These are phyloP conservation scores for Termitomyces sp. DNA, from an alignment of 768 basidiomycete species.

Conservation along the genomic window DNA sequence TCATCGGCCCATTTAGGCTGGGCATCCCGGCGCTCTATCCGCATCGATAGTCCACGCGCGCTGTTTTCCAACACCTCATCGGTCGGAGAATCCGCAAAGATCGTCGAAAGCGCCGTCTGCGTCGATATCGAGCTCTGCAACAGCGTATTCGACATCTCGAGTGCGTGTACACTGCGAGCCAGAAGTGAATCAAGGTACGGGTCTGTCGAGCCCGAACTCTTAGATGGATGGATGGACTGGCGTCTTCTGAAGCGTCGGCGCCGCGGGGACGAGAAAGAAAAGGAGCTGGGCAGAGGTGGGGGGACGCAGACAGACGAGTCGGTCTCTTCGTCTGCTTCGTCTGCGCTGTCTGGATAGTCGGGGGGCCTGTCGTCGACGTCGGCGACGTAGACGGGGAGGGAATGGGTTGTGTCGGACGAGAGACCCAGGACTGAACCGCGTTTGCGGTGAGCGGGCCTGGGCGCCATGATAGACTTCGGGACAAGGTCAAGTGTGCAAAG, in stretches of 20 bases:
- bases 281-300: constrained; percentile 24
- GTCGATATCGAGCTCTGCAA: constrained; percentile 74
- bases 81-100: constrained; percentile 41
- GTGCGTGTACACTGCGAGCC: constrained; percentile 76
- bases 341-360: constrained; percentile 72
- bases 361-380: constrained; percentile 56
- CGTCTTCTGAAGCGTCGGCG: constrained; percentile 20
- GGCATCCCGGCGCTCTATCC: constrained; percentile 39
- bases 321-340: constrained; percentile 75
- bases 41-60: constrained; percentile 46
- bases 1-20: constrained; percentile 63
- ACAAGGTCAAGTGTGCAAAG: constrained; percentile 19
- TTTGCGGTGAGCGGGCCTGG: constrained; percentile 39
- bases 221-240: constrained; percentile 22
- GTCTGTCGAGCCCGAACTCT: constrained; percentile 26
- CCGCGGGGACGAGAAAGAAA: constrained; percentile 28
- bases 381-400: constrained; percentile 54
- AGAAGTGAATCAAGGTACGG: constrained; percentile 72
- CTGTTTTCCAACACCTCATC: constrained; percentile 45
- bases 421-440: constrained; percentile 50
- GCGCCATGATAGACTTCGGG: neutral
- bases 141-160: constrained; percentile 81
- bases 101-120: constrained; percentile 44
- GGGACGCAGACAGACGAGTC: constrained; percentile 22
- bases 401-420: constrained; percentile 62